Percentiles rank a stretch among this genome's conserved stretches.
phyloP scores from a whole-genome alignment of 345 rosid species.

The Kernera saxatilis region DNA sequence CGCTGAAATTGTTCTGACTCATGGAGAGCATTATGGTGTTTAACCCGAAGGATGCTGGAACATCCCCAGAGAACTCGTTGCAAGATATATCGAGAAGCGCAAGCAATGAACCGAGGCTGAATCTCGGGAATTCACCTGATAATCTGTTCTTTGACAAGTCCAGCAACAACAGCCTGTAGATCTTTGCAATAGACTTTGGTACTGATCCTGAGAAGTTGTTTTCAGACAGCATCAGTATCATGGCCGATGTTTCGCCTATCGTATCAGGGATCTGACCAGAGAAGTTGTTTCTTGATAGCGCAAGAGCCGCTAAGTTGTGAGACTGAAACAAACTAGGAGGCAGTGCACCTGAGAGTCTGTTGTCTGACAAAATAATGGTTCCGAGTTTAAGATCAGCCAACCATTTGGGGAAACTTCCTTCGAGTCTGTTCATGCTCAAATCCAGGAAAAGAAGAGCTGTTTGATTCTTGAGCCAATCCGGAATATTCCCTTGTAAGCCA shows the following conservation, averaged over 20 bases:
- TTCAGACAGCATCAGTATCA: background rate
- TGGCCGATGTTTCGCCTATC: constrained; percentile 23
- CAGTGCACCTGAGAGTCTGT: constrained; percentile 39
- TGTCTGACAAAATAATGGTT: constrained; percentile 34
- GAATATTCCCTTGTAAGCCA: constrained; percentile 36
- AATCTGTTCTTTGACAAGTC: constrained; percentile 33
- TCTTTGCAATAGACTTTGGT: constrained; percentile 29
- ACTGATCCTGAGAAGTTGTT: constrained; percentile 35
- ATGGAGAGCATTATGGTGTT: background rate
- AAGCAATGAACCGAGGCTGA: background rate
- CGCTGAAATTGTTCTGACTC: constrained; percentile 22
- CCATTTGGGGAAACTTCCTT: constrained; percentile 39
- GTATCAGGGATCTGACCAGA: constrained; percentile 39
- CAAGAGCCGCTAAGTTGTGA: constrained; percentile 14
- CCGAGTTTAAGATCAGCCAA: constrained; percentile 30
- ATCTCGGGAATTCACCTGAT: constrained; percentile 33
- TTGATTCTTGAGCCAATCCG: constrained; percentile 38
- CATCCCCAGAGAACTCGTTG: constrained; percentile 30
- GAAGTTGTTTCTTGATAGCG: constrained; percentile 39
- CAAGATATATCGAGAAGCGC: constrained; percentile 13
- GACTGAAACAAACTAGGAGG: constrained; percentile 36
- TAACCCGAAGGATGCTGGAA: constrained; percentile 17
- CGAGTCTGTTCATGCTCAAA: constrained; percentile 38
- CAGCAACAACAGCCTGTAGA: background rate
- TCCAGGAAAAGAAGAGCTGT: constrained; percentile 31